Percentiles rank a stretch among this genome's conserved stretches.
phyloP scores from a whole-genome alignment of 495 filamentous ascomycete species.

The Penicillium psychrofluorescens region DNA sequence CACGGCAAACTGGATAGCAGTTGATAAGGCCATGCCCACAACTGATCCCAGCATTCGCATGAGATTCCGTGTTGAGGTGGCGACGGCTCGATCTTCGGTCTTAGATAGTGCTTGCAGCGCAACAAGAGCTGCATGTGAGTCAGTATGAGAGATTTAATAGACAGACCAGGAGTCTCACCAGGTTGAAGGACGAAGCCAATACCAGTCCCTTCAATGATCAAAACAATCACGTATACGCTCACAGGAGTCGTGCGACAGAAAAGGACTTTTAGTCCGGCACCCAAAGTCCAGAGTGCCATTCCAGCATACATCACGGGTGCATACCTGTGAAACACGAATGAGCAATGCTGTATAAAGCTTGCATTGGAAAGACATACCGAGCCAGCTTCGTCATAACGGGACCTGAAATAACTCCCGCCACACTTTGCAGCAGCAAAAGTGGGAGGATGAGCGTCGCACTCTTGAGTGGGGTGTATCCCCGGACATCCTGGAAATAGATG shows the following conservation, averaged over 20 bases:
- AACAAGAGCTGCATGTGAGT: slow-evolving; percentile 26
- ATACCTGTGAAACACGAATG: no score
- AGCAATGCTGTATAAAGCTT: no score
- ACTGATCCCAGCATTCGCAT: slow-evolving; percentile 48
- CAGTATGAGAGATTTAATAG: not conserved
- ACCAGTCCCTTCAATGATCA: slow-evolving; percentile 43
- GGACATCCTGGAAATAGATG: slow-evolving; percentile 38
- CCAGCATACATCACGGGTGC: no score
- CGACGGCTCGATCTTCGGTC: slow-evolving; percentile 47
- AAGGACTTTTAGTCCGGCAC: slow-evolving; percentile 40
- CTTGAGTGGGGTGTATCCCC: slow-evolving; percentile 19
- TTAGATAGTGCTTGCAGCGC: slow-evolving; percentile 51
- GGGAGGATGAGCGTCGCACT: slow-evolving; percentile 34
- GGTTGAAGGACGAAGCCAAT: slow-evolving; percentile 51
- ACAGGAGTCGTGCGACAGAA: slow-evolving; percentile 35
- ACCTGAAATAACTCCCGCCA: slow-evolving; percentile 16
- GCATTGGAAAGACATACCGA: not conserved
- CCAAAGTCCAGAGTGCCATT: slow-evolving; percentile 4
- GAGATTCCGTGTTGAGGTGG: slow-evolving; percentile 52
- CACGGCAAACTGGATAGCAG: slow-evolving; percentile 40
- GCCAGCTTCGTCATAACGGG: not conserved
- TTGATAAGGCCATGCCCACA: slow-evolving; percentile 46
- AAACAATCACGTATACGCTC: slow-evolving; percentile 39
- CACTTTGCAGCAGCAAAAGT: not conserved
- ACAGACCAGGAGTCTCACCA: slow-evolving; percentile 1